These are phyloP conservation scores for Metschnikowia shivogae DNA, from an alignment of 805 yeast genomes.

Conservation along the genomic window DNA sequence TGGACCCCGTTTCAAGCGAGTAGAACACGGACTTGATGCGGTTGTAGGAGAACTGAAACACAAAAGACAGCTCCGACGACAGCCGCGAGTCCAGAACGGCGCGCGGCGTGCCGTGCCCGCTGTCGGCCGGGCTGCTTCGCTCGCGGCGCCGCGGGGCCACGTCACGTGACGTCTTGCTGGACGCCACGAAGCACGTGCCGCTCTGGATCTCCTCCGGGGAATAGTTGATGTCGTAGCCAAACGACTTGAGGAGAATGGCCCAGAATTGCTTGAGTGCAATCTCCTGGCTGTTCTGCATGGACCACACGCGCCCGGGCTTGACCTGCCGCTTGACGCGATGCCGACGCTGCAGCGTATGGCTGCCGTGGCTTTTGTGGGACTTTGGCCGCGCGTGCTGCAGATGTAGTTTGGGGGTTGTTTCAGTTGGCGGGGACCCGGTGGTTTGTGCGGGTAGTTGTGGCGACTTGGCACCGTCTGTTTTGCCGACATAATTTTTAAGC, in stretches of 20 bases:
- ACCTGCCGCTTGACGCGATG: background rate
- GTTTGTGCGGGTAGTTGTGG: too few species aligned
- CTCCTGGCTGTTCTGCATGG: conserved; percentile 9
- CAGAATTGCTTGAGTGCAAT: conserved; percentile 14
- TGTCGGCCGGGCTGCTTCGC: background rate
- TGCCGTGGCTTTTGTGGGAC: background rate
- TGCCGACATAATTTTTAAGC: background rate
- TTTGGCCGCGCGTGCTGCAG: background rate
- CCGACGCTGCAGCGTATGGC: background rate
- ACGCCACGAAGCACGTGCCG: conserved; percentile 2
- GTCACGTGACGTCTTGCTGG: background rate
- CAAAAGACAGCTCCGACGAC: conserved; percentile 5
- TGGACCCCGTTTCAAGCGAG: conserved; percentile 9
- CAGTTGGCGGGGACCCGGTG: background rate
- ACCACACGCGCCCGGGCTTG: conserved; percentile 10
- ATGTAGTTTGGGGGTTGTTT: background rate
- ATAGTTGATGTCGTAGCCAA: conserved; percentile 11
- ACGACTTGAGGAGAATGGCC: conserved; percentile 13
- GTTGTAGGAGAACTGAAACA: conserved; percentile 4
- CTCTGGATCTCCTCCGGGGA: conserved; percentile 2
- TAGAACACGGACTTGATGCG: conserved; percentile 7
- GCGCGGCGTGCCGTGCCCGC: background rate
- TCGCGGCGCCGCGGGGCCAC: background rate
- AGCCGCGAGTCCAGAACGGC: background rate
- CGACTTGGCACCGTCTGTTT: too few species aligned